phyloP scores from a whole-genome alignment of 192 early-diverging fungal genomes.

The Coemansia sp. region DNA sequence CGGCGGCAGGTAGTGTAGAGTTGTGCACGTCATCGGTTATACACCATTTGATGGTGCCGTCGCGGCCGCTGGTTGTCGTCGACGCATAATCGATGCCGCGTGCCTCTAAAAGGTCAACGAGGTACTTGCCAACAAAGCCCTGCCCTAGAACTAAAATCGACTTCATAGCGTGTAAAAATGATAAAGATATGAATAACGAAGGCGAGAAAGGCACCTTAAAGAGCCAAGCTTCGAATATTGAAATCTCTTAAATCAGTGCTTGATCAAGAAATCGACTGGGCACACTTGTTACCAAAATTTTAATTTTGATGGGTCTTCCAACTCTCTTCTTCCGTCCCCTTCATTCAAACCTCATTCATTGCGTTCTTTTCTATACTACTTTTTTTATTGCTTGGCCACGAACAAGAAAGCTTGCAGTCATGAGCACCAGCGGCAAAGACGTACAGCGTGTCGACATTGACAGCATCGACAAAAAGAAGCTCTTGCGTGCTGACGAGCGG shows the following conservation, averaged over 20 bases:
- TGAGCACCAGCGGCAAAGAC: conserved; percentile 6
- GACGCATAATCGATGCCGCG: conserved; percentile 11
- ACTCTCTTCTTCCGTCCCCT: not conserved
- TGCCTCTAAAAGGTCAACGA: conserved; percentile 16
- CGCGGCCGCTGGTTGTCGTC: conserved; percentile 46
- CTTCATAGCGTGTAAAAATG: not conserved
- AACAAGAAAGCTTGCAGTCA: not conserved
- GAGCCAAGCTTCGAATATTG: not conserved
- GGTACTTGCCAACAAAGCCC: conserved; percentile 49
- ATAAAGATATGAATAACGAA: not conserved
- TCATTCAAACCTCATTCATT: not conserved
- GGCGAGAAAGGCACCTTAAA: not conserved
- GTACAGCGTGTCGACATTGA: conserved; percentile 16
- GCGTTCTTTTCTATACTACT: not conserved
- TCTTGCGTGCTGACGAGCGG: conserved; percentile 47
- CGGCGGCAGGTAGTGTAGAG: conserved; percentile 27
- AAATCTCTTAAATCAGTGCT: not conserved
- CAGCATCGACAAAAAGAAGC: conserved; percentile 41
- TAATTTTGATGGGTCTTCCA: not conserved
- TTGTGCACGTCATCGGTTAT: conserved; percentile 9
- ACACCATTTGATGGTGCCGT: conserved; percentile 40
- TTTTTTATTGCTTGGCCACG: not conserved
- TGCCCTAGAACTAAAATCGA: conserved; percentile 41
- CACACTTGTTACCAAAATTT: not conserved
- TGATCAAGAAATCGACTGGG: not conserved